Conservation (phyloP, 2,329 filamentous ascomycete genomes). For the Alternaria ethzedia region DNA sequence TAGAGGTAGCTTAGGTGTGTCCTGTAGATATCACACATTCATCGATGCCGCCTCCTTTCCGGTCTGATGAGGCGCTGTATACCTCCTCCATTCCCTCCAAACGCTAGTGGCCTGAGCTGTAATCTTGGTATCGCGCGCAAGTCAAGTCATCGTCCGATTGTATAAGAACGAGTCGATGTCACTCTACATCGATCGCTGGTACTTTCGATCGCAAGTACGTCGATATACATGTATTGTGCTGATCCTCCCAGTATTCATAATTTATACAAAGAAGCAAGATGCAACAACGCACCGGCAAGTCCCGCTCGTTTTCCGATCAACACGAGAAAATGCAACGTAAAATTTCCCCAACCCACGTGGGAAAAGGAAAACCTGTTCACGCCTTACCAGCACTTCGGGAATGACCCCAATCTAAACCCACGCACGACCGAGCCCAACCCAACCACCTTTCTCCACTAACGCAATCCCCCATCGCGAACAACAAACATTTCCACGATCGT, state of each 20-base stretch:
- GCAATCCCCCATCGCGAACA: background rate
- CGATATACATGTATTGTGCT: background rate
- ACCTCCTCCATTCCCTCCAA: background rate
- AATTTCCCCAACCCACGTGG: background rate
- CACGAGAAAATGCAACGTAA: background rate
- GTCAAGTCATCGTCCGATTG: background rate
- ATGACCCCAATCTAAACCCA: background rate
- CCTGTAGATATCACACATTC: background rate
- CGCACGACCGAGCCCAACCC: background rate
- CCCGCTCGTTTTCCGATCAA: background rate
- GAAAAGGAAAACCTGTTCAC: constrained; percentile 4
- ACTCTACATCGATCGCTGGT: background rate
- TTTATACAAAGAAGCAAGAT: background rate
- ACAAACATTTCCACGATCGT: constrained; percentile 4
- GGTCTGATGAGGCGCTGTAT: background rate
- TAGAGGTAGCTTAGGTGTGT: background rate
- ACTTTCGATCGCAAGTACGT: background rate
- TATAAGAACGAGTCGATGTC: background rate
- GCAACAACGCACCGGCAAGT: background rate
- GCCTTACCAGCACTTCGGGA: background rate
- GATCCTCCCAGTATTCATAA: background rate
- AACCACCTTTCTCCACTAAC: background rate
- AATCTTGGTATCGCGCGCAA: background rate
- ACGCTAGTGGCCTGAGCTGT: background rate
- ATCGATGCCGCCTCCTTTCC: background rate